Percentiles rank a stretch among this genome's conserved stretches.
Conservation (phyloP, 2,329 filamentous ascomycete species). For the Diplodia corticola region DNA sequence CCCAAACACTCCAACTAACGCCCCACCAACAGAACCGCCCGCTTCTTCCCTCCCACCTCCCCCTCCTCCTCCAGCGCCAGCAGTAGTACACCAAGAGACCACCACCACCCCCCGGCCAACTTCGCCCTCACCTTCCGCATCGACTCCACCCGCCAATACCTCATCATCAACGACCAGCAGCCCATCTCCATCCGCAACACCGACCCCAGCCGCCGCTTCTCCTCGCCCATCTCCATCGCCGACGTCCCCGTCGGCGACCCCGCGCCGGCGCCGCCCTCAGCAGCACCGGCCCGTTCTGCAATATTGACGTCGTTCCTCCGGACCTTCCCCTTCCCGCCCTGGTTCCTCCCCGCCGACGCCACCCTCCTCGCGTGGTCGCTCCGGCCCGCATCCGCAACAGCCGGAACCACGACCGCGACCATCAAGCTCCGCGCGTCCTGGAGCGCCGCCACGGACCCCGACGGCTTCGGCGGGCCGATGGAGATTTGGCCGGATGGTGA, state of each 20-base stretch:
- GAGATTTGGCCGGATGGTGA: constrained; percentile 15
- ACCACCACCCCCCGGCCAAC: not conserved
- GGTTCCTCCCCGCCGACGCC: constrained; percentile 10
- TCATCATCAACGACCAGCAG: constrained; percentile 17
- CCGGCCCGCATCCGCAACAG: too few species aligned
- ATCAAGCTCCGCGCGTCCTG: constrained; percentile 5
- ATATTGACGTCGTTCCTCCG: too few species aligned
- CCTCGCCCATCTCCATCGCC: not conserved
- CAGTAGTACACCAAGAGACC: not conserved
- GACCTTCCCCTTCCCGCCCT: constrained; percentile 1
- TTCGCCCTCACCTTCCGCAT: constrained; percentile 12
- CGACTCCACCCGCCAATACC: constrained; percentile 11
- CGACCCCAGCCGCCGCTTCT: constrained; percentile 8
- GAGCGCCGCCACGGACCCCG: not conserved
- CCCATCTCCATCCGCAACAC: constrained; percentile 12
- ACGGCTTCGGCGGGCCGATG: constrained; percentile 5
- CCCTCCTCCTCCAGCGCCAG: not conserved
- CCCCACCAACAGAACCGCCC: not conserved
- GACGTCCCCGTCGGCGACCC: not conserved
- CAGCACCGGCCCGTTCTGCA: too few species aligned
- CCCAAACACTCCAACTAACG: not conserved
- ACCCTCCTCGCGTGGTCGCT: constrained; percentile 2
- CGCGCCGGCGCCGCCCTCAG: not conserved
- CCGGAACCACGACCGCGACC: too few species aligned
- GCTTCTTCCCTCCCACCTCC: constrained; percentile 2